phyloP scores from a whole-genome alignment of 805 yeast species.

The Candida patagonica region DNA sequence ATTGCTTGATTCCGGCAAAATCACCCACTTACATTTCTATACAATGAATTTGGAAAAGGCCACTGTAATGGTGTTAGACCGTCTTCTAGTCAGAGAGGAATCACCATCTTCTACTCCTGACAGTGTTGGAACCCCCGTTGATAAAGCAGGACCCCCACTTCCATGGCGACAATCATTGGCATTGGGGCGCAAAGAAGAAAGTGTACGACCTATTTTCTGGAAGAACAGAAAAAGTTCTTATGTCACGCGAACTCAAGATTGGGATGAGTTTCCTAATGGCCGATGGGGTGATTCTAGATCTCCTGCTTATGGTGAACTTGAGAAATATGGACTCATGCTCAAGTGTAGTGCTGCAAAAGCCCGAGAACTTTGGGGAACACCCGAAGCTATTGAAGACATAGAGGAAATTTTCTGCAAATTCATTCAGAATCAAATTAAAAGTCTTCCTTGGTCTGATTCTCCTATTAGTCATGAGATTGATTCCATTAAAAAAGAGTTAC shows the following conservation, averaged over 20 bases:
- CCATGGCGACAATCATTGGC: conserved; percentile 94
- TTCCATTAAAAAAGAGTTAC: conserved; percentile 47
- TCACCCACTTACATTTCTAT: conserved; percentile 83
- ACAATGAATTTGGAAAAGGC: conserved; percentile 96
- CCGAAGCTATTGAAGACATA: conserved; percentile 50
- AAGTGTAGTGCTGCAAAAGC: conserved; percentile 72
- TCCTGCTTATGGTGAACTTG: conserved; percentile 92
- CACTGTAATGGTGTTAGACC: conserved; percentile 78
- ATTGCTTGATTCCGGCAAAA: conserved; percentile 53
- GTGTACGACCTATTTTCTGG: conserved; percentile 94
- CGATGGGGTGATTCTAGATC: conserved; percentile 98
- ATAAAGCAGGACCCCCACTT: conserved; percentile 28
- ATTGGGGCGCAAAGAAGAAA: conserved; percentile 68
- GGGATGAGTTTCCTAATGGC: conserved; percentile 99
- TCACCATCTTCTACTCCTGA: conserved; percentile 37
- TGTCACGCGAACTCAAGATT: conserved; percentile 77
- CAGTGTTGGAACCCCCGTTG: conserved; percentile 11
- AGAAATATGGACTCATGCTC: conserved; percentile 68
- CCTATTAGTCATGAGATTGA: conserved; percentile 71
- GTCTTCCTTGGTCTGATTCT: conserved; percentile 95
- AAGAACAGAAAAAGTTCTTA: conserved; percentile 86
- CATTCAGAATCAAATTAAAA: conserved; percentile 56
- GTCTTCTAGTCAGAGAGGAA: conserved; percentile 29
- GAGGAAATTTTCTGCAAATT: conserved; percentile 58
- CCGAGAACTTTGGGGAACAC: conserved; percentile 81